Percentiles rank a stretch among this genome's conserved stretches.
phyloP scores from a whole-genome alignment of 306 rosid species.

The Lathyrus oleraceus region DNA sequence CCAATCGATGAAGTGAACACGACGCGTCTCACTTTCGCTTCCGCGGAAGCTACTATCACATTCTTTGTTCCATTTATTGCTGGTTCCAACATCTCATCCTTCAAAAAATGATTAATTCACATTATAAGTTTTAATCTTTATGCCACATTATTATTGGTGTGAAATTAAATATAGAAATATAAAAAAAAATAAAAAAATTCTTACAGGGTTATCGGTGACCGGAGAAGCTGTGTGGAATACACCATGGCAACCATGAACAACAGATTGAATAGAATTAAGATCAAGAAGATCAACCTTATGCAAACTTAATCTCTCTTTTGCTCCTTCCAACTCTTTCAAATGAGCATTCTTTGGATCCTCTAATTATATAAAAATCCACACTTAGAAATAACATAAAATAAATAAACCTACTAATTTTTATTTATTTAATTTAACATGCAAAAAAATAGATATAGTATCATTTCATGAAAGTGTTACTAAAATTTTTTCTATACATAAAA shows the following conservation, averaged over 20 bases:
- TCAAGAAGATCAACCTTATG: conserved; percentile 80
- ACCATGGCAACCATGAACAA: conserved; percentile 69
- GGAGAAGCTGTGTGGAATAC: conserved; percentile 91
- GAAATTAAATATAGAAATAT: not conserved
- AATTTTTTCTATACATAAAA: not conserved
- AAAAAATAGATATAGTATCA: not conserved
- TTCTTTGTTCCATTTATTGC: conserved; percentile 74
- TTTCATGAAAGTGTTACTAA: not conserved
- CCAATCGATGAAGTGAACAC: conserved; percentile 97
- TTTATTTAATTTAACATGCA: not conserved
- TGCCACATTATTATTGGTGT: not conserved
- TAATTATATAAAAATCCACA: conserved; percentile 15
- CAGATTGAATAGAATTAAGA: conserved; percentile 51
- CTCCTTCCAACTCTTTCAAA: conserved; percentile 82
- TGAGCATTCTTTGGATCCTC: conserved; percentile 80
- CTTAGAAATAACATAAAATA: not conserved
- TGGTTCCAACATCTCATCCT: conserved; percentile 83
- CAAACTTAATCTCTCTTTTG: conserved; percentile 60
- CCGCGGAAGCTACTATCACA: conserved; percentile 67
- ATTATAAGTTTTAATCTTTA: not conserved
- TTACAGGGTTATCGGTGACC: conserved; percentile 79
- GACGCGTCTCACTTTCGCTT: conserved; percentile 71
- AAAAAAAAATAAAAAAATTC: not conserved
- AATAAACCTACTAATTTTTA: not conserved
- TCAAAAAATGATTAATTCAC: not conserved